phyloP scores from a whole-genome alignment of 2,329 filamentous ascomycete genomes.

The Lecanicillium sp. region DNA sequence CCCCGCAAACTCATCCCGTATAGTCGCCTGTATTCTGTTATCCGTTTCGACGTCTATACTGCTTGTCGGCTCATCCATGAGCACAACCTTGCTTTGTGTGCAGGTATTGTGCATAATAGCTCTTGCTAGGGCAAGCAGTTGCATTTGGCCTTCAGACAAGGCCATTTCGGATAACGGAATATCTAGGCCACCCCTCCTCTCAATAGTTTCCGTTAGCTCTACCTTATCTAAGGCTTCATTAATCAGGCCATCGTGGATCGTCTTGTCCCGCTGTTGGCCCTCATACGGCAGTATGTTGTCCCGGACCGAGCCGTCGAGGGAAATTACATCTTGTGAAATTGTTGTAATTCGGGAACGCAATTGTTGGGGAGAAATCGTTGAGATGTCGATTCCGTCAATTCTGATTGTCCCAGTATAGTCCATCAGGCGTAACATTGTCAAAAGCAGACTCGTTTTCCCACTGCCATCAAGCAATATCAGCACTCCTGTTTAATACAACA shows the following conservation, averaged over 20 bases:
- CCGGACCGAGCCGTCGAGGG: constrained; percentile 32
- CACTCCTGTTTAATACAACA: neutral
- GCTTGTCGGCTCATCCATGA: constrained; percentile 1
- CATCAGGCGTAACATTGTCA: too few species aligned
- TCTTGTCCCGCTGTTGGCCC: too few species aligned
- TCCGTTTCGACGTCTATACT: neutral
- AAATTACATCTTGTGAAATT: constrained; percentile 36
- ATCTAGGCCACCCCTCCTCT: constrained; percentile 24
- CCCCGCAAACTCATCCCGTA: neutral
- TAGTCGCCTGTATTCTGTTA: neutral
- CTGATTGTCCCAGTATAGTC: too few species aligned
- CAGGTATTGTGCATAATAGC: constrained; percentile 11
- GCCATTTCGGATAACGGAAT: constrained; percentile 18
- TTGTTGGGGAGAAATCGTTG: constrained; percentile 26
- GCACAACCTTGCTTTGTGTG: neutral
- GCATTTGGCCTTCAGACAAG: constrained; percentile 19
- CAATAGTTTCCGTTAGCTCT: constrained; percentile 27
- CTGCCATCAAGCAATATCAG: too few species aligned
- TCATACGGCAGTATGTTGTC: constrained; percentile 32
- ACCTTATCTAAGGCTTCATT: constrained; percentile 29
- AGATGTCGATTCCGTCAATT: constrained; percentile 33
- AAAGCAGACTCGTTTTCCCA: too few species aligned
- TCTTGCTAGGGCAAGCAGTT: constrained; percentile 1
- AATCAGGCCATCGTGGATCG: too few species aligned
- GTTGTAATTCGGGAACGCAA: constrained; percentile 32